A percentile compares a stretch with the other conserved stretches of the same genome.
Evolutionary conservation across 192 early-diverging fungal genomes (phyloP).

Genomic region (Thoreauomyces humboldtii): DNA sequence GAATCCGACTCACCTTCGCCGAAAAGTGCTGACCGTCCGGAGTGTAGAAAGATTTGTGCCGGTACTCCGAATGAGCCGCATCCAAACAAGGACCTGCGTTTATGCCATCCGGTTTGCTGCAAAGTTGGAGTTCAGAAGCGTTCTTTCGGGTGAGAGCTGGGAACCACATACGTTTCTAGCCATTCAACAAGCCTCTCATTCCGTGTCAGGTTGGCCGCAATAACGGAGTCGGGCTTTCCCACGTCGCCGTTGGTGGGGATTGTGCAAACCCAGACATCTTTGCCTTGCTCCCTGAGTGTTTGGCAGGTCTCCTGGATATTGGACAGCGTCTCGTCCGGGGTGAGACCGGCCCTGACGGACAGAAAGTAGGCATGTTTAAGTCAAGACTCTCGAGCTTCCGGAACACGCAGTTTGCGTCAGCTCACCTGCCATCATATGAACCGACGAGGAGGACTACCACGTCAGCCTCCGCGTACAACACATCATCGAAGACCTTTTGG

Average conservation of each 20-base stretch:
- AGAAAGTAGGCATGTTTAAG: too few species aligned
- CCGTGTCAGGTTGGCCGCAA: slow-evolving; percentile 25
- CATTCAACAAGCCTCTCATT: slow-evolving; percentile 29
- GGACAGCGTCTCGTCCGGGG: slow-evolving; percentile 35
- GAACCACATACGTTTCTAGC: slow-evolving; percentile 28
- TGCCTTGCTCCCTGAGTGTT: slow-evolving; percentile 34
- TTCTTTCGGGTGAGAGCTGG: neutral
- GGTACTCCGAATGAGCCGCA: slow-evolving; percentile 17
- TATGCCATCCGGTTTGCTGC: slow-evolving; percentile 25
- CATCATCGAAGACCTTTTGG: slow-evolving; percentile 28
- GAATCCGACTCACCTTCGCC: slow-evolving; percentile 6
- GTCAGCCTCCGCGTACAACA: slow-evolving; percentile 29
- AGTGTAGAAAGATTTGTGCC: slow-evolving; percentile 8
- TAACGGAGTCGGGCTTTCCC: neutral
- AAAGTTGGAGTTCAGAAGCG: neutral
- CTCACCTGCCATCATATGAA: slow-evolving; percentile 39
- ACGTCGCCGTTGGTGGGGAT: slow-evolving; percentile 32
- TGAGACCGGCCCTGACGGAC: too few species aligned
- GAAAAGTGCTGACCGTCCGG: slow-evolving; percentile 21
- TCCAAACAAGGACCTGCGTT: slow-evolving; percentile 28
- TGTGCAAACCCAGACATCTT: slow-evolving; percentile 40
- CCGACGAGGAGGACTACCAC: slow-evolving; percentile 44
- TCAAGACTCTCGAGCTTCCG: too few species aligned
- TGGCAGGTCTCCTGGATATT: slow-evolving; percentile 36
- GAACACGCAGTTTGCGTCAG: too few species aligned